phyloP scores from a whole-genome alignment of 1,284 basidiomycete species.

The Malassezia vespertilionis region DNA sequence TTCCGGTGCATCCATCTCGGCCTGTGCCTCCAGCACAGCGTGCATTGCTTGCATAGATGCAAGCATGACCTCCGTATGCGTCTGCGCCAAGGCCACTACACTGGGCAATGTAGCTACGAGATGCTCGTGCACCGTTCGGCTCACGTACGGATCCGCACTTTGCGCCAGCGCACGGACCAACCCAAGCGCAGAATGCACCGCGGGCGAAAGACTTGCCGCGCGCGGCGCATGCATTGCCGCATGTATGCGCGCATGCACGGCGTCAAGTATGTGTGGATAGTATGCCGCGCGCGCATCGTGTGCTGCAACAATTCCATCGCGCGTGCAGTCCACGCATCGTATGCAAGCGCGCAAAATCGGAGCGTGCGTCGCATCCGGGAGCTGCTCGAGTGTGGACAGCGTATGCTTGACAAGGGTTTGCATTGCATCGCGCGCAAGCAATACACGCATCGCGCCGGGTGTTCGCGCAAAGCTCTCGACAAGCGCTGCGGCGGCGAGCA shows the following conservation, averaged over 20 bases:
- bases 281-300: conserved; percentile 13
- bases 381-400: conserved; percentile 19
- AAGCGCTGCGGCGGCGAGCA: conserved; percentile 25
- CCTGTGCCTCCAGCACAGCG: conserved; percentile 12
- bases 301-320: conserved; percentile 13
- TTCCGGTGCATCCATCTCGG: background rate
- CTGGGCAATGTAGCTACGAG: conserved; percentile 6
- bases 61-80: conserved; percentile 4
- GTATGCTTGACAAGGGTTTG: conserved; percentile 27
- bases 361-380: conserved; percentile 35
- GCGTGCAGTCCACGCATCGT: conserved; percentile 32
- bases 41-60: conserved; percentile 16
- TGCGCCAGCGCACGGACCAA: conserved; percentile 5
- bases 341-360: conserved; percentile 30
- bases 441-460: conserved; percentile 26
- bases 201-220: background rate
- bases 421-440: conserved; percentile 27
- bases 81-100: background rate
- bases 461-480: conserved; percentile 25
- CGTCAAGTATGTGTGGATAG: conserved; percentile 21
- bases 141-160: conserved; percentile 5
- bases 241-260: conserved; percentile 9
- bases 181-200: conserved; percentile 6
- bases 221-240: conserved; percentile 3
- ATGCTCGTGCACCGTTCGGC: conserved; percentile 3